Conservation (phyloP, 179 eudicot genomes). For the Silene noctiflora region DNA sequence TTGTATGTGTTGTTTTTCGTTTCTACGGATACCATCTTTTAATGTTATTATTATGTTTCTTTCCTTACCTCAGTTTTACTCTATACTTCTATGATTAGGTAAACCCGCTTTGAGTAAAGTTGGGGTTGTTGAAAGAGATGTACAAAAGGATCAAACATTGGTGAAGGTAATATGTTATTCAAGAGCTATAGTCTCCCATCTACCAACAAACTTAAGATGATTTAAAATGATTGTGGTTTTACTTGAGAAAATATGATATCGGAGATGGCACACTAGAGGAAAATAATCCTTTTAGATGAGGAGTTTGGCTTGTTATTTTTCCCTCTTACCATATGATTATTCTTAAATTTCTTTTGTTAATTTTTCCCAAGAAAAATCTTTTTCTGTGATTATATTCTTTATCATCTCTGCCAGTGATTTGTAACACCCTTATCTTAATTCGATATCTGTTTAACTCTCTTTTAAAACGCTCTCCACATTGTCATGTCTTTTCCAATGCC, state of each 20-base stretch:
- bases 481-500: neutral
- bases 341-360: neutral
- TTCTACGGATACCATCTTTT: neutral
- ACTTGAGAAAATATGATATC: neutral
- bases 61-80: neutral
- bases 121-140: constrained; percentile 61
- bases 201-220: neutral
- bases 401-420: too few relatives aligned
- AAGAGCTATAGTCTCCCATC: neutral
- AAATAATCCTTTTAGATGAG: neutral
- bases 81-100: constrained; percentile 40
- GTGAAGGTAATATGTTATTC: constrained; percentile 57
- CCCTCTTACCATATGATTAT: too few relatives aligned
- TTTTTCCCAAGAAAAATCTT: neutral
- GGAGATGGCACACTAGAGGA: neutral
- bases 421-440: too few relatives aligned
- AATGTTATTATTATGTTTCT: neutral
- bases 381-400: too few relatives aligned
- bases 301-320: too few relatives aligned
- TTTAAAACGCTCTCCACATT: neutral
- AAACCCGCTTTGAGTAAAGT: constrained; percentile 94
- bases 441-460: neutral
- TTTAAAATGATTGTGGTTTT: neutral
- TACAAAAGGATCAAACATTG: constrained; percentile 50
- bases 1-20: neutral